Evolutionary conservation across 345 rosid genomes (phyloP).

Genomic region (Lepidium sativum): DNA sequence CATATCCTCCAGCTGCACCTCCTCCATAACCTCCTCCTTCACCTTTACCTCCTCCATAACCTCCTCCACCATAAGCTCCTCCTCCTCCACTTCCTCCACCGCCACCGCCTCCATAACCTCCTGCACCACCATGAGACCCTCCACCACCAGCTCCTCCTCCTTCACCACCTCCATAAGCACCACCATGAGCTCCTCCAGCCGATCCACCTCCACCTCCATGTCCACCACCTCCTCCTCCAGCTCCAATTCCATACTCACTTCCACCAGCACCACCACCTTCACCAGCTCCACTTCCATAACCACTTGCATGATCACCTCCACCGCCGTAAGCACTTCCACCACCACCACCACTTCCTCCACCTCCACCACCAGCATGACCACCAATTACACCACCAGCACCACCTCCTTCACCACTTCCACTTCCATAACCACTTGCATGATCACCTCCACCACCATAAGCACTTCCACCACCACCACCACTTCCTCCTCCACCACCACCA

Average conservation of each 20-base stretch:
- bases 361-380: slow-evolving; percentile 29
- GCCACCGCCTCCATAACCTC: slow-evolving; percentile 23
- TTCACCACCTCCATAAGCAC: slow-evolving; percentile 29
- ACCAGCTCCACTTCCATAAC: slow-evolving; percentile 29
- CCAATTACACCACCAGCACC: slow-evolving; percentile 23
- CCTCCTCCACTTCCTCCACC: slow-evolving; percentile 31
- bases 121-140: slow-evolving; percentile 15
- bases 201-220: slow-evolving; percentile 30
- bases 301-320: slow-evolving; percentile 26
- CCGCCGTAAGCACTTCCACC: slow-evolving; percentile 26
- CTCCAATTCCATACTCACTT: slow-evolving; percentile 15
- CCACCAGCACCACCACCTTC: slow-evolving; percentile 30
- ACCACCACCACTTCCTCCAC: slow-evolving; percentile 28
- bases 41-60: slow-evolving; percentile 26
- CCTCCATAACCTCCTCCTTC: slow-evolving; percentile 27
- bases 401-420: slow-evolving; percentile 20
- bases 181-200: slow-evolving; percentile 23
- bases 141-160: slow-evolving; percentile 31
- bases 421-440: slow-evolving; percentile 19
- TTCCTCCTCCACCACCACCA: slow-evolving; percentile 27
- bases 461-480: slow-evolving; percentile 24
- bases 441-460: slow-evolving; percentile 12
- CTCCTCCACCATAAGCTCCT: slow-evolving; percentile 25
- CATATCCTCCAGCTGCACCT: slow-evolving; percentile 23
- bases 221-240: slow-evolving; percentile 24